Percentiles rank a stretch among this genome's conserved stretches.
phyloP scores from a whole-genome alignment of 805 yeast species.

The Ogataea corticis region DNA sequence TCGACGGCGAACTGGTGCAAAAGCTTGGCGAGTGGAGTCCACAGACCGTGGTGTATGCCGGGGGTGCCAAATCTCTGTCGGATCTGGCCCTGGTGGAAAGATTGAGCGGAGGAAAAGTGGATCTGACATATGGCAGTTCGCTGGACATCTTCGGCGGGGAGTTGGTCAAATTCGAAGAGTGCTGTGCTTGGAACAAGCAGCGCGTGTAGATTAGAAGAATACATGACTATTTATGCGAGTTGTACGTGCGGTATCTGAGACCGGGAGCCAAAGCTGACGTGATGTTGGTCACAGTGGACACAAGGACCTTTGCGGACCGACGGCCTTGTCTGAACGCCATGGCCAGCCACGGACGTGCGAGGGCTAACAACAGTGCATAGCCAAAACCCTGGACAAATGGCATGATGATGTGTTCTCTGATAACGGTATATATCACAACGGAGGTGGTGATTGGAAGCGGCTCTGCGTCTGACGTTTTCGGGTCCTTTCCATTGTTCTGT shows the following conservation, averaged over 20 bases:
- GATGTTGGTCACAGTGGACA: slow-evolving; percentile 14
- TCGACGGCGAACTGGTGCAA: slow-evolving; percentile 75
- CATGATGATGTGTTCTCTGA: slow-evolving; percentile 55
- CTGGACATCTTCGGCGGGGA: slow-evolving; percentile 93
- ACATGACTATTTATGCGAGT: slow-evolving; percentile 5
- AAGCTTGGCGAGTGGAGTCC: slow-evolving; percentile 77
- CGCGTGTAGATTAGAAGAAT: slow-evolving; percentile 1
- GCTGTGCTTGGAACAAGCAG: slow-evolving; percentile 69
- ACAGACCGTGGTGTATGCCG: slow-evolving; percentile 88
- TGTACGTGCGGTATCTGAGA: slow-evolving; percentile 1
- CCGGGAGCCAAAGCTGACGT: slow-evolving; percentile 9
- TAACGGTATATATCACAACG: slow-evolving; percentile 46
- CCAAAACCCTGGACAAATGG: slow-evolving; percentile 59
- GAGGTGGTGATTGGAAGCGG: slow-evolving; percentile 41
- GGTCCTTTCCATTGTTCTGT: slow-evolving; percentile 13
- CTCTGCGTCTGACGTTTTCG: slow-evolving; percentile 11
- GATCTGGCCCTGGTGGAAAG: slow-evolving; percentile 69
- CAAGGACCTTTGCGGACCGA: slow-evolving; percentile 20
- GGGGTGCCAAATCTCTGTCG: slow-evolving; percentile 79
- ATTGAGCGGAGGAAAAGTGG: slow-evolving; percentile 81
- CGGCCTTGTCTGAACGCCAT: slow-evolving; percentile 26
- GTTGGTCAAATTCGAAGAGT: slow-evolving; percentile 72
- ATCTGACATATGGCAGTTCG: slow-evolving; percentile 90
- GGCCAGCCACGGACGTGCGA: slow-evolving; percentile 38
- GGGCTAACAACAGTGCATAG: slow-evolving; percentile 39